These are phyloP conservation scores for Nymphaea thermarum DNA, from an alignment of 164 flowering plant genomes.

Conservation along the genomic window DNA sequence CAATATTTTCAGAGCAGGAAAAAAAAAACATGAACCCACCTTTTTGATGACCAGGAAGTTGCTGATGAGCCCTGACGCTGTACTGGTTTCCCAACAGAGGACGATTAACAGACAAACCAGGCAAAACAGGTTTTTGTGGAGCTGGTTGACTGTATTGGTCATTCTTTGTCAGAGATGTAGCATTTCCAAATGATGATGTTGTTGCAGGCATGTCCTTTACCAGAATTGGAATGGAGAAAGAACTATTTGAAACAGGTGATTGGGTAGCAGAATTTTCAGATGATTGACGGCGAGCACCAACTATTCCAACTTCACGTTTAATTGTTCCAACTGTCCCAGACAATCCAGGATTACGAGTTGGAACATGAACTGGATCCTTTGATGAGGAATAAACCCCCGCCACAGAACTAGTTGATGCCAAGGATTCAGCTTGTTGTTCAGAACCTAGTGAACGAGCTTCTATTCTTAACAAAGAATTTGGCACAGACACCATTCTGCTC, in stretches of 20 bases:
- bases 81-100: conserved; percentile 37
- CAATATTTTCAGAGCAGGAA: neutral
- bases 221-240: conserved; percentile 25
- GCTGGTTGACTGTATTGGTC: conserved; percentile 29
- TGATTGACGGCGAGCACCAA: conserved; percentile 56
- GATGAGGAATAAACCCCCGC: conserved; percentile 82
- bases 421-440: conserved; percentile 23
- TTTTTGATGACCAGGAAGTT: conserved; percentile 57
- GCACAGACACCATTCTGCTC: conserved; percentile 7
- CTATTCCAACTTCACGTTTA: conserved; percentile 90
- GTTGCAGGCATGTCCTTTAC: conserved; percentile 26
- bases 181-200: conserved; percentile 28
- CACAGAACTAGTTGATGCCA: conserved; percentile 43
- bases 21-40: conserved; percentile 22
- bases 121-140: conserved; percentile 25
- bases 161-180: conserved; percentile 23
- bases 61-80: conserved; percentile 46
- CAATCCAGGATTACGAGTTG: conserved; percentile 67
- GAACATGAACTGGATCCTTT: conserved; percentile 93
- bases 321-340: conserved; percentile 76
- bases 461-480: neutral
- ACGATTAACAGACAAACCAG: conserved; percentile 26
- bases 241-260: conserved; percentile 26
- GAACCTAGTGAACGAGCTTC: conserved; percentile 21
- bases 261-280: conserved; percentile 37